Evolutionary conservation across 176 grass and related monocot genomes (phyloP).

Genomic region (Oryza glaberrima): DNA sequence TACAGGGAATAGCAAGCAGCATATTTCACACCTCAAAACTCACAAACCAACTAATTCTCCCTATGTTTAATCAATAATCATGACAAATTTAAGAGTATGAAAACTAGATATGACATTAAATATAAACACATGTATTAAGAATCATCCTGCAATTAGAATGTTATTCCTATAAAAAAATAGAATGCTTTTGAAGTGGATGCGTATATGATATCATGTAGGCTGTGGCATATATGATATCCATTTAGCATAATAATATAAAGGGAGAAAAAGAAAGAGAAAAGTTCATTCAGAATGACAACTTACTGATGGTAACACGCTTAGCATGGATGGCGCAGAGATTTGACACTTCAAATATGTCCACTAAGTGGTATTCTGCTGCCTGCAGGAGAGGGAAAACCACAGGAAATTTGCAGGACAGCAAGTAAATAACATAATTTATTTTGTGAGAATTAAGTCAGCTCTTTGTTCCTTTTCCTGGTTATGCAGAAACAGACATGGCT

Average conservation of each 20-base stretch:
- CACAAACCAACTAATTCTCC: background rate
- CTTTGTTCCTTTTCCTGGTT: background rate
- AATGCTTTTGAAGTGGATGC: background rate
- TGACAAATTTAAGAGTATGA: too few relatives aligned
- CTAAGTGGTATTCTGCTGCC: constrained; percentile 64
- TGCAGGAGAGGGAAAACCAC: constrained; percentile 24
- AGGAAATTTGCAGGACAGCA: background rate
- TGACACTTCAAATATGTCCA: constrained; percentile 54
- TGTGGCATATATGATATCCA: background rate
- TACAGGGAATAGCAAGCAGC: background rate
- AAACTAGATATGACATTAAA: too few relatives aligned
- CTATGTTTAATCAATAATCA: background rate
- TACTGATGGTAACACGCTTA: constrained; percentile 69
- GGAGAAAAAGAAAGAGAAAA: background rate
- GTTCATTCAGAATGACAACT: constrained; percentile 34
- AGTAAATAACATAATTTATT: background rate
- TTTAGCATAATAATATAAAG: constrained; percentile 29
- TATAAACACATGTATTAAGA: background rate
- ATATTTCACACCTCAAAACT: background rate
- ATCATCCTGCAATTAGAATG: constrained; percentile 19
- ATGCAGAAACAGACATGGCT: constrained; percentile 12
- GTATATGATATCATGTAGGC: background rate
- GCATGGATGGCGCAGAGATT: constrained; percentile 71
- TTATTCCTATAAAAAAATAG: background rate
- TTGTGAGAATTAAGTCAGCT: background rate